These are phyloP conservation scores for Elsinoe ampelina DNA, from an alignment of 2,329 filamentous ascomycete species.

Conservation along the genomic window DNA sequence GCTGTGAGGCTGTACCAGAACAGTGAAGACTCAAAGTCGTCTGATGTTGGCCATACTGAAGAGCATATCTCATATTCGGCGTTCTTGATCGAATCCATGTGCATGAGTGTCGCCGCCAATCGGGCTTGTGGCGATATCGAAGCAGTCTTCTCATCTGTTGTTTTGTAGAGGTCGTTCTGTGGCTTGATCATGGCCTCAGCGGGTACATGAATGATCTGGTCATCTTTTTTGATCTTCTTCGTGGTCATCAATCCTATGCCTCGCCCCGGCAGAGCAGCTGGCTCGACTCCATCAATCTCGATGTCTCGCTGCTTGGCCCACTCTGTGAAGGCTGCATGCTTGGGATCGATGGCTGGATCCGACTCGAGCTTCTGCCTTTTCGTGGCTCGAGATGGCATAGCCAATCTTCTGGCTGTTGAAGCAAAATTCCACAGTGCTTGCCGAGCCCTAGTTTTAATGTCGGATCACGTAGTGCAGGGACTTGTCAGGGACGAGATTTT, in stretches of 20 bases:
- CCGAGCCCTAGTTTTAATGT: neutral
- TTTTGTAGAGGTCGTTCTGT: slow-evolving; percentile 45
- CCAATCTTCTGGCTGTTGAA: neutral
- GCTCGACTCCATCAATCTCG: slow-evolving; percentile 55
- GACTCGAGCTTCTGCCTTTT: neutral
- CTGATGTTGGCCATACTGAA: slow-evolving; percentile 54
- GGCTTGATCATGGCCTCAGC: slow-evolving; percentile 54
- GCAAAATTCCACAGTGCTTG: neutral
- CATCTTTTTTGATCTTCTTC: slow-evolving; percentile 50
- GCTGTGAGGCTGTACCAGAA: slow-evolving; percentile 28
- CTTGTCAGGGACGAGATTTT: neutral
- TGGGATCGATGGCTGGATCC: slow-evolving; percentile 16
- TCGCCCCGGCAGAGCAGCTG: slow-evolving; percentile 58
- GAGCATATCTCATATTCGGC: slow-evolving; percentile 45
- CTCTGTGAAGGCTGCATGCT: slow-evolving; percentile 48
- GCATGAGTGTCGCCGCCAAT: slow-evolving; percentile 44
- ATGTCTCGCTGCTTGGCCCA: slow-evolving; percentile 62
- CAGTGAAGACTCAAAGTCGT: slow-evolving; percentile 51
- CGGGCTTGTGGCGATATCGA: slow-evolving; percentile 49
- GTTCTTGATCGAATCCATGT: neutral
- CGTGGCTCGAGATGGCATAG: slow-evolving; percentile 1
- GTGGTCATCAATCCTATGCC: slow-evolving; percentile 72
- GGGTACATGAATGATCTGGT: slow-evolving; percentile 58
- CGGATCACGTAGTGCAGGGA: neutral
- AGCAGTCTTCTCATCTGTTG: slow-evolving; percentile 17